phyloP scores from a whole-genome alignment of 176 grass and related monocot genomes.

The Eleusine coracana region DNA sequence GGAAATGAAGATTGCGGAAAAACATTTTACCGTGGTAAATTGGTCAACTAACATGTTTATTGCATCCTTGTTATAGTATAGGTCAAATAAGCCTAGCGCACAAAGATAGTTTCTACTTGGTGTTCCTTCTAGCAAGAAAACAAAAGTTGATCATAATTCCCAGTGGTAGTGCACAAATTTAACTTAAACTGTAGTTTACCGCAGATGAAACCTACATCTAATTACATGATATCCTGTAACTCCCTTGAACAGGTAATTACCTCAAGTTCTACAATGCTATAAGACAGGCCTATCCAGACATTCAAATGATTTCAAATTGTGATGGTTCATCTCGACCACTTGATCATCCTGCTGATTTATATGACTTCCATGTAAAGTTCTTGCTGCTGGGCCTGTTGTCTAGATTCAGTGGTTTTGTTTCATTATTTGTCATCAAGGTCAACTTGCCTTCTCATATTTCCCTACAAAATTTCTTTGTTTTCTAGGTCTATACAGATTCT shows the following conservation, averaged over 20 bases:
- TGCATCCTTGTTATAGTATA: slow-evolving; percentile 23
- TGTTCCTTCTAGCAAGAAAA: not conserved
- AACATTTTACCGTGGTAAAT: slow-evolving; percentile 63
- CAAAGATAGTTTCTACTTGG: not conserved
- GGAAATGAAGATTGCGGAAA: slow-evolving; percentile 94
- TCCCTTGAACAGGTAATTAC: slow-evolving; percentile 64
- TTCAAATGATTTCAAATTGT: slow-evolving; percentile 83
- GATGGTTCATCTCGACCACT: slow-evolving; percentile 66
- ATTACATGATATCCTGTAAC: slow-evolving; percentile 19
- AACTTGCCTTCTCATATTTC: slow-evolving; percentile 2
- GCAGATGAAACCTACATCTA: not conserved
- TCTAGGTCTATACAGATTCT: slow-evolving; percentile 79
- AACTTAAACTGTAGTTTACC: not conserved
- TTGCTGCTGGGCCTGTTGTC: slow-evolving; percentile 3
- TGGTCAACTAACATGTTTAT: slow-evolving; percentile 14
- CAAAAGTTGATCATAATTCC: slow-evolving; percentile 15
- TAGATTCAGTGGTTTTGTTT: slow-evolving; percentile 21
- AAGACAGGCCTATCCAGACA: slow-evolving; percentile 68
- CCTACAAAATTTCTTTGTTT: not conserved
- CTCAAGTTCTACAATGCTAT: slow-evolving; percentile 79
- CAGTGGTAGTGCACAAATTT: not conserved
- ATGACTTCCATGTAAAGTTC: slow-evolving; percentile 73
- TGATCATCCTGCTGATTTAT: slow-evolving; percentile 87
- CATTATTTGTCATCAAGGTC: slow-evolving; percentile 6
- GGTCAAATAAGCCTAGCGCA: slow-evolving; percentile 4